A percentile compares a stretch with the other conserved stretches of the same genome.
Conservation (phyloP, 176 grass and related monocot species). For the Rhynchospora tenuis region DNA sequence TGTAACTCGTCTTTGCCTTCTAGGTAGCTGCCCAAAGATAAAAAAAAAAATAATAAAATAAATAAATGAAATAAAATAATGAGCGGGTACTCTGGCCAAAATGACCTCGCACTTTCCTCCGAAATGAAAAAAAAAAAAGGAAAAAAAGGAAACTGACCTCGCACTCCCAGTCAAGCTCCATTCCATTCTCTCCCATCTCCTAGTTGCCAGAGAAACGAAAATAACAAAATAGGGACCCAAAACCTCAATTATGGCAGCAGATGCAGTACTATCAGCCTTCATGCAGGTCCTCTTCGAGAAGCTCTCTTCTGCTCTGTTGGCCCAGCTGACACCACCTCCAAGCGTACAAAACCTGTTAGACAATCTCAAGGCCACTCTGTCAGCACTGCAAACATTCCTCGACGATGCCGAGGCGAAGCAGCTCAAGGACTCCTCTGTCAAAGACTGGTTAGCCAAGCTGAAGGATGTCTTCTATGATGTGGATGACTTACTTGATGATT, state of each 20-base stretch:
- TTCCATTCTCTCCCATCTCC: neutral
- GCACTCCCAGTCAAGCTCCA: neutral
- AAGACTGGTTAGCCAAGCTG: constrained; percentile 54
- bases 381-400: constrained; percentile 42
- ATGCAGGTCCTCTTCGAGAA: constrained; percentile 72
- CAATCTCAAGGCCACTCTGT: constrained; percentile 39
- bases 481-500: constrained; percentile 72
- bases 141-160: neutral
- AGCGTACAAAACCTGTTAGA: constrained; percentile 41
- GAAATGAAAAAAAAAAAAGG: neutral
- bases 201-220: neutral
- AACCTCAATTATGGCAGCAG: constrained; percentile 39
- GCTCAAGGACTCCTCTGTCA: constrained; percentile 33
- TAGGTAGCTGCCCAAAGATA: neutral
- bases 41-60: no score
- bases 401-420: constrained; percentile 71
- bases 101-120: neutral
- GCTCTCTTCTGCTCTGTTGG: constrained; percentile 32
- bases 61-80: no score
- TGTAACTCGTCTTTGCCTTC: neutral
- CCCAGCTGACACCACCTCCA: constrained; percentile 46
- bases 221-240: neutral
- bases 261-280: constrained; percentile 61
- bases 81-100: no score
- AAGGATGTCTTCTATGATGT: constrained; percentile 56